Percentiles rank a stretch among this genome's conserved stretches.
phyloP scores from a whole-genome alignment of 768 basidiomycete species.

The Pulveroboletus sp. region DNA sequence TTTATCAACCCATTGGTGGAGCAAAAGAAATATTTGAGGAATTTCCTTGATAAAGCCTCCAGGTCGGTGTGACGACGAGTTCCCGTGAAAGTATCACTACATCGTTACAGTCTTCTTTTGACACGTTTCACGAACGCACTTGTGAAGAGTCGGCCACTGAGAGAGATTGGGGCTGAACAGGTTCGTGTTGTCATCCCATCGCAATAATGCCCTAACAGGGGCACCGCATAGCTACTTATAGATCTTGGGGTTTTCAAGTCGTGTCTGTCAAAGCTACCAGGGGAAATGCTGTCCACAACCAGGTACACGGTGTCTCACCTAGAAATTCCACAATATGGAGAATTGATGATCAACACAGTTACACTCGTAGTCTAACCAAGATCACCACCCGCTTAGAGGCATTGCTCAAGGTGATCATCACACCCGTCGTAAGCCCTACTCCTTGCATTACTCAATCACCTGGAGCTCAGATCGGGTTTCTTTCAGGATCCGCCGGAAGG shows the following conservation, averaged over 20 bases:
- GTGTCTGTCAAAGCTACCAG: conserved; percentile 79
- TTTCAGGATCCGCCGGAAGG: conserved; percentile 86
- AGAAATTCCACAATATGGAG: background rate
- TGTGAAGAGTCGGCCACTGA: conserved; percentile 85
- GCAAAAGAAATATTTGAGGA: conserved; percentile 91
- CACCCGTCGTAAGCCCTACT: conserved; percentile 66
- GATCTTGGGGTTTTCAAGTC: conserved; percentile 87
- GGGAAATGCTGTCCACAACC: conserved; percentile 54
- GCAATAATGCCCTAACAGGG: conserved; percentile 6
- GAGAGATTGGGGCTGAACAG: conserved; percentile 95
- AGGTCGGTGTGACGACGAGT: conserved; percentile 48
- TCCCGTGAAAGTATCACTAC: background rate
- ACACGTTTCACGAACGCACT: conserved; percentile 86
- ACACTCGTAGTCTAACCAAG: conserved; percentile 77
- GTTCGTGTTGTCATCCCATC: conserved; percentile 33
- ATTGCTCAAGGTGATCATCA: conserved; percentile 91
- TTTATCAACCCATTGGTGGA: conserved; percentile 78
- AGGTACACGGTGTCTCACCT: conserved; percentile 39
- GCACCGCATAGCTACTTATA: conserved; percentile 62
- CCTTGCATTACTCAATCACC: background rate
- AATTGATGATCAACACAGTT: conserved; percentile 44
- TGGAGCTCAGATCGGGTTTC: background rate
- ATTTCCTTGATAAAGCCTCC: conserved; percentile 89
- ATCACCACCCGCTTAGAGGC: conserved; percentile 82
- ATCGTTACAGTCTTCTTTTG: conserved; percentile 61